Evolutionary conservation across 2,329 filamentous ascomycete genomes (phyloP).

Genomic region (Rhynchosporium graminicola): DNA sequence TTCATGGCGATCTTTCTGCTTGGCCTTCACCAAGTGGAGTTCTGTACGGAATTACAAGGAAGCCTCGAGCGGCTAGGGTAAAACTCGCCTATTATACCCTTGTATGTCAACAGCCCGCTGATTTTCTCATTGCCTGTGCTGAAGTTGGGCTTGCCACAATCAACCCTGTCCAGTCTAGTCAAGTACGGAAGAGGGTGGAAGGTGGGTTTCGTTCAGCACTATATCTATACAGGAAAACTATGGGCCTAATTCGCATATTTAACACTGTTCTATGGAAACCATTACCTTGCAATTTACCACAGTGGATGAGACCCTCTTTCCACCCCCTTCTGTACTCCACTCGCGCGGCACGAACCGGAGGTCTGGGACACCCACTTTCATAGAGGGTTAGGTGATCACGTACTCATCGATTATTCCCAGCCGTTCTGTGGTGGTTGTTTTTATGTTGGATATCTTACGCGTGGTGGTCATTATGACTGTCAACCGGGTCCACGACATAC

Average conservation of each 20-base stretch:
- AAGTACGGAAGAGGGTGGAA: neutral
- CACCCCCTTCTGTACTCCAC: neutral
- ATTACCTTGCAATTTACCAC: neutral
- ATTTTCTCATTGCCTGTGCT: neutral
- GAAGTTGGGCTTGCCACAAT: neutral
- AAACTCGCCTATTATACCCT: conserved; percentile 2
- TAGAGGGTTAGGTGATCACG: too few species aligned
- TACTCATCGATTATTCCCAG: too few species aligned
- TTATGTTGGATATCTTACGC: too few species aligned
- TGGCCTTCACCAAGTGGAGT: too few species aligned
- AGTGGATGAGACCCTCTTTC: neutral
- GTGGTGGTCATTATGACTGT: too few species aligned
- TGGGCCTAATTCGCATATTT: neutral
- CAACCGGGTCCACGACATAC: too few species aligned
- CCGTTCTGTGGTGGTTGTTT: too few species aligned
- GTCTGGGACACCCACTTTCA: too few species aligned
- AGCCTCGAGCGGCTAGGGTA: too few species aligned
- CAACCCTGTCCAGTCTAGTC: too few species aligned
- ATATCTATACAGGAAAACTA: neutral
- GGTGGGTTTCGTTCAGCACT: neutral
- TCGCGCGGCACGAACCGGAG: too few species aligned
- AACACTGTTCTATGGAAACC: neutral
- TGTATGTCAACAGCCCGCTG: neutral
- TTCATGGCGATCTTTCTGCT: neutral
- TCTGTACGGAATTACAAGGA: too few species aligned